These are phyloP conservation scores for Cutaneotrichosporon arboriforme DNA, from an alignment of 1,284 basidiomycete species.

Conservation along the genomic window DNA sequence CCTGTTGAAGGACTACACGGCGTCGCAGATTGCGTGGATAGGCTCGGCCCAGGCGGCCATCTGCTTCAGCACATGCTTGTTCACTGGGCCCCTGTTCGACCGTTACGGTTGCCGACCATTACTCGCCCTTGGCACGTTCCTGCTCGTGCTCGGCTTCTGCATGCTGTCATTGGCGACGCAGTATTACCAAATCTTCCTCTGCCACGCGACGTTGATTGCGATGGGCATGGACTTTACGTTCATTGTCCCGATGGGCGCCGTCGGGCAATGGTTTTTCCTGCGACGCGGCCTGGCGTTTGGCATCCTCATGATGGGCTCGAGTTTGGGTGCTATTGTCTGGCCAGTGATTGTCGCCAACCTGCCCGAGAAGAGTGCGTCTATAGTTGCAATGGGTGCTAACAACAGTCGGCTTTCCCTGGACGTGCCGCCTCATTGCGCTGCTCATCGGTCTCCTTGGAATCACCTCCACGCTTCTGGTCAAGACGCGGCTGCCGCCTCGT, in stretches of 20 bases:
- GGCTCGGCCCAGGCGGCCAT: slow-evolving; percentile 32
- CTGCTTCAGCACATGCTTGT: slow-evolving; percentile 29
- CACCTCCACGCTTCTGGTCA: slow-evolving; percentile 27
- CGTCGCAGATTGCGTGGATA: slow-evolving; percentile 37
- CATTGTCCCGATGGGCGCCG: slow-evolving; percentile 36
- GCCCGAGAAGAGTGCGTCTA: slow-evolving; percentile 25
- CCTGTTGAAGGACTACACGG: slow-evolving; percentile 24
- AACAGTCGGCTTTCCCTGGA: slow-evolving; percentile 40
- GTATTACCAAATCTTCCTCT: slow-evolving; percentile 35
- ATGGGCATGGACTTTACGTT: slow-evolving; percentile 38
- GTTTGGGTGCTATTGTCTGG: slow-evolving; percentile 37
- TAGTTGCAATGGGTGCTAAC: too few relatives aligned
- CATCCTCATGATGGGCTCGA: slow-evolving; percentile 31
- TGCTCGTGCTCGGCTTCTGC: slow-evolving; percentile 28
- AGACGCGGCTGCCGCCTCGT: slow-evolving; percentile 33
- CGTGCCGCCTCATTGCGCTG: slow-evolving; percentile 35
- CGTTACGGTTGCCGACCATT: slow-evolving; percentile 32
- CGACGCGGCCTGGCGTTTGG: slow-evolving; percentile 37
- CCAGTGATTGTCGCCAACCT: slow-evolving; percentile 38
- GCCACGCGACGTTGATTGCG: slow-evolving; percentile 31
- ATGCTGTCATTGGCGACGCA: slow-evolving; percentile 27
- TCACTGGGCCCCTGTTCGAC: slow-evolving; percentile 40
- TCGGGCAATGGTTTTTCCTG: slow-evolving; percentile 40
- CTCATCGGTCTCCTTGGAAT: slow-evolving; percentile 23
- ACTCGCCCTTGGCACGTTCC: slow-evolving; percentile 24